Evolutionary conservation across 805 yeast genomes (phyloP).

Genomic region (Candida maris): DNA sequence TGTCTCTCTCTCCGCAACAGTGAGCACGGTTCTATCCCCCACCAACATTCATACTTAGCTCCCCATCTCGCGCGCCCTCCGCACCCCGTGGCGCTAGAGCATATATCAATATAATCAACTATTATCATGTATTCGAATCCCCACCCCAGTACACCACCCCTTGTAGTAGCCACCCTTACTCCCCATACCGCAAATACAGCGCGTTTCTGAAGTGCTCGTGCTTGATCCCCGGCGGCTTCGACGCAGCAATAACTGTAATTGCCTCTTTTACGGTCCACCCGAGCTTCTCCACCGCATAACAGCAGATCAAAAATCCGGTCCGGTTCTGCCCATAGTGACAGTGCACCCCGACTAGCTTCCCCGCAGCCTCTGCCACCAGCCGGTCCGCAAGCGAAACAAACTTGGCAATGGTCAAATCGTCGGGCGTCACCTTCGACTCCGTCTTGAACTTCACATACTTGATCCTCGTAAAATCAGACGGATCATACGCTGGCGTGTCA

Average conservation of each 20-base stretch:
- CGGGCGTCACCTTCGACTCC: constrained; percentile 74
- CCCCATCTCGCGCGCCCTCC: too few species aligned
- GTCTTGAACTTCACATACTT: constrained; percentile 70
- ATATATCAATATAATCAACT: too few species aligned
- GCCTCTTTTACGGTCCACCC: constrained; percentile 64
- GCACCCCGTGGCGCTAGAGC: too few species aligned
- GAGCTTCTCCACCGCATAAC: constrained; percentile 58
- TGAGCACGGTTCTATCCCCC: too few species aligned
- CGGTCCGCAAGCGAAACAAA: constrained; percentile 53
- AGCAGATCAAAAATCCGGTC: constrained; percentile 70
- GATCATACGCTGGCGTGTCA: constrained; percentile 68
- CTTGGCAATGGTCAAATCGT: constrained; percentile 50
- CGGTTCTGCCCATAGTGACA: constrained; percentile 82
- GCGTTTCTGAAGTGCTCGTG: constrained; percentile 78
- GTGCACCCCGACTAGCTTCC: constrained; percentile 58
- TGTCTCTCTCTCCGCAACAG: too few species aligned
- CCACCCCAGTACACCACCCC: background rate
- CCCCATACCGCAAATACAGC: constrained; percentile 59
- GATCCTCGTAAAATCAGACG: constrained; percentile 48
- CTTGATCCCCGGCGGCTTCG: constrained; percentile 69
- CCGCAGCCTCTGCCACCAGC: constrained; percentile 28
- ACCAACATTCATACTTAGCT: too few species aligned
- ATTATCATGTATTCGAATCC: background rate
- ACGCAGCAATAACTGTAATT: constrained; percentile 50
- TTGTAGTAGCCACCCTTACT: constrained; percentile 4